Evolutionary conservation across 2,329 filamentous ascomycete genomes (phyloP).

Genomic region (Penicillium sp.): DNA sequence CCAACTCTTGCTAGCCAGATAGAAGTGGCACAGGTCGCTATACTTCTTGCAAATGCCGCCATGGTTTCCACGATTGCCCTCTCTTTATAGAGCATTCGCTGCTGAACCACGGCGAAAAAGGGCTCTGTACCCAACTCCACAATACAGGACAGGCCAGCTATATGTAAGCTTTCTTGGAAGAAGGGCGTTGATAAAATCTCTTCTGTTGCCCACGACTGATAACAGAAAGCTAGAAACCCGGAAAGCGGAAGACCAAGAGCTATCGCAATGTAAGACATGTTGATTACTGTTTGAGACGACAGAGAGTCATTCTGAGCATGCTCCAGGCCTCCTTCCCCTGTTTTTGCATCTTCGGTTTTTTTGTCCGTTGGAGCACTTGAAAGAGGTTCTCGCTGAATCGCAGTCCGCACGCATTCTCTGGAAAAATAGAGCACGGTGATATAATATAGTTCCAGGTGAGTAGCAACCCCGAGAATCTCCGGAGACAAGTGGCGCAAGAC

Average conservation of each 20-base stretch:
- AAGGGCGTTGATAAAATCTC: slow-evolving; percentile 57
- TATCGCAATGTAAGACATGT: slow-evolving; percentile 78
- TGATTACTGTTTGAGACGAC: slow-evolving; percentile 70
- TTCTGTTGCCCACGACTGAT: slow-evolving; percentile 54
- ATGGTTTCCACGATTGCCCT: slow-evolving; percentile 78
- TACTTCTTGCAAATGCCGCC: slow-evolving; percentile 73
- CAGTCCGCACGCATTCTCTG: slow-evolving; percentile 84
- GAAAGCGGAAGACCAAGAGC: slow-evolving; percentile 64
- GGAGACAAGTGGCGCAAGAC: slow-evolving; percentile 86
- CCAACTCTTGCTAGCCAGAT: slow-evolving; percentile 56
- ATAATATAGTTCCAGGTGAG: slow-evolving; percentile 89
- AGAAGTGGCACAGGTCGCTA: slow-evolving; percentile 68
- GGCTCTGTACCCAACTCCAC: slow-evolving; percentile 83
- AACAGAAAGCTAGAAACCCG: slow-evolving; percentile 62
- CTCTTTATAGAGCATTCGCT: slow-evolving; percentile 72
- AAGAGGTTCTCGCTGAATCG: slow-evolving; percentile 72
- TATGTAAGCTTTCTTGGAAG: slow-evolving; percentile 53
- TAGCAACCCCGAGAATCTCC: slow-evolving; percentile 74
- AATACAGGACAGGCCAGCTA: slow-evolving; percentile 57
- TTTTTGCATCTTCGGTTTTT: slow-evolving; percentile 8
- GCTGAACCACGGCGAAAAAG: slow-evolving; percentile 82
- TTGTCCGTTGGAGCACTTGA: slow-evolving; percentile 14
- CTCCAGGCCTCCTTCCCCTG: background rate
- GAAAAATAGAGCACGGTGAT: slow-evolving; percentile 93
- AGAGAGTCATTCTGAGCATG: slow-evolving; percentile 17